Percentiles rank a stretch among this genome's conserved stretches.
phyloP scores from a whole-genome alignment of 345 rosid species.

The Aquilaria sinensis region DNA sequence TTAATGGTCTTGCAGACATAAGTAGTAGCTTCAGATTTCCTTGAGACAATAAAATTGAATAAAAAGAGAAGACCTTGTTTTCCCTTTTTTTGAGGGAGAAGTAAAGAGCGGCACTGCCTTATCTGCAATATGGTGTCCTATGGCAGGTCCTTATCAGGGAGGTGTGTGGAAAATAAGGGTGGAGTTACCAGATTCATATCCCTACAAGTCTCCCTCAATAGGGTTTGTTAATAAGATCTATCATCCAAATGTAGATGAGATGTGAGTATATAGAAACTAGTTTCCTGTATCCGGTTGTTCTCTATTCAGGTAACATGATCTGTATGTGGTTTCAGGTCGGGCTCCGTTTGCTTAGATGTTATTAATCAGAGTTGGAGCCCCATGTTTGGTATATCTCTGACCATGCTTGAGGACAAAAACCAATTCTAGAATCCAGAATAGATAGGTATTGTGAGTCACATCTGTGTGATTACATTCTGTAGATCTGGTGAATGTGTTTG shows the following conservation, averaged over 20 bases:
- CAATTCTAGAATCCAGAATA: neutral
- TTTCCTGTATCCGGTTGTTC: neutral
- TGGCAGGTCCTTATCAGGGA: constrained; percentile 76
- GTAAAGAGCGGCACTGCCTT: constrained; percentile 4
- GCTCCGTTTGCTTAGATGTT: constrained; percentile 89
- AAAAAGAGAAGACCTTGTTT: too few species aligned
- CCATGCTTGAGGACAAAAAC: too few species aligned
- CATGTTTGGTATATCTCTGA: constrained; percentile 60
- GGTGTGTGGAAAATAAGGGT: constrained; percentile 95
- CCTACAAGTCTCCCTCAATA: constrained; percentile 85
- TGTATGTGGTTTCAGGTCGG: constrained; percentile 53
- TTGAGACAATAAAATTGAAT: neutral
- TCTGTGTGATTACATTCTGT: constrained; percentile 11
- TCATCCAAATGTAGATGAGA: constrained; percentile 94
- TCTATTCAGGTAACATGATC: too few species aligned
- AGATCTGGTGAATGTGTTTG: constrained; percentile 91
- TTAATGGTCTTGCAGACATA: too few species aligned
- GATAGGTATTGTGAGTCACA: neutral
- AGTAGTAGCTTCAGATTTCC: constrained; percentile 9
- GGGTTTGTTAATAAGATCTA: constrained; percentile 84
- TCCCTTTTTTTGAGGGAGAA: too few species aligned
- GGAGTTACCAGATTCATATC: constrained; percentile 93
- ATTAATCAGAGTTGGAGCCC: constrained; percentile 95
- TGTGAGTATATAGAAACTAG: constrained; percentile 40
- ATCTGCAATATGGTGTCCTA: constrained; percentile 6